Conservation (phyloP, 768 basidiomycete species). For the Rhodotorula toruloides region DNA sequence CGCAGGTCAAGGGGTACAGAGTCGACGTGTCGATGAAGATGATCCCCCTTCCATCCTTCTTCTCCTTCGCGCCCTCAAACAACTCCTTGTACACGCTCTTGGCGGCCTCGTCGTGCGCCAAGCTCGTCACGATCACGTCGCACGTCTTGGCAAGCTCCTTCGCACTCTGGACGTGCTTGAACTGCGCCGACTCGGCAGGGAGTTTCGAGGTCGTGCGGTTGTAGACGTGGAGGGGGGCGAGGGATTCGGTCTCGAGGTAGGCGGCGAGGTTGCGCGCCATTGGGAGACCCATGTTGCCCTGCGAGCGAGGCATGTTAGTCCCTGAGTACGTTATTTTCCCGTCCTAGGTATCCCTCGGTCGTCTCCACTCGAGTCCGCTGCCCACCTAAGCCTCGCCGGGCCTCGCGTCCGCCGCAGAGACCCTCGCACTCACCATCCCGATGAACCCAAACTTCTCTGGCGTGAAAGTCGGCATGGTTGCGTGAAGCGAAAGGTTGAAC, state of each 20-base stretch:
- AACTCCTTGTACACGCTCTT: conserved; percentile 61
- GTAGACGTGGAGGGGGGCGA: conserved; percentile 61
- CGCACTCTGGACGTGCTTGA: conserved; percentile 57
- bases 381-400: neutral
- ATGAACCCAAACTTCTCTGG: conserved; percentile 18
- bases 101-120: conserved; percentile 67
- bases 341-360: too few relatives aligned
- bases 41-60: conserved; percentile 48
- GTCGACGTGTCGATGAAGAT: conserved; percentile 84
- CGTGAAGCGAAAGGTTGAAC: neutral
- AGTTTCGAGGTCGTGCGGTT: conserved; percentile 66
- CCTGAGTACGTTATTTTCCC: too few relatives aligned
- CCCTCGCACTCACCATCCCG: conserved; percentile 12
- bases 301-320: neutral
- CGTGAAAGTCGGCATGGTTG: neutral
- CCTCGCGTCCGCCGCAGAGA: neutral
- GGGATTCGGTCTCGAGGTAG: conserved; percentile 49
- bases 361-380: too few relatives aligned
- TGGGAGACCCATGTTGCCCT: conserved; percentile 63
- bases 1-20: conserved; percentile 48
- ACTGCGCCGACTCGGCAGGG: conserved; percentile 54
- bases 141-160: conserved; percentile 61
- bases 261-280: conserved; percentile 78
- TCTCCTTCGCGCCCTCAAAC: conserved; percentile 47
- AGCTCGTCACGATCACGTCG: conserved; percentile 70